Evolutionary conservation across 495 filamentous ascomycete species (phyloP).

Genomic region (Hyaloscypha finlandica): DNA sequence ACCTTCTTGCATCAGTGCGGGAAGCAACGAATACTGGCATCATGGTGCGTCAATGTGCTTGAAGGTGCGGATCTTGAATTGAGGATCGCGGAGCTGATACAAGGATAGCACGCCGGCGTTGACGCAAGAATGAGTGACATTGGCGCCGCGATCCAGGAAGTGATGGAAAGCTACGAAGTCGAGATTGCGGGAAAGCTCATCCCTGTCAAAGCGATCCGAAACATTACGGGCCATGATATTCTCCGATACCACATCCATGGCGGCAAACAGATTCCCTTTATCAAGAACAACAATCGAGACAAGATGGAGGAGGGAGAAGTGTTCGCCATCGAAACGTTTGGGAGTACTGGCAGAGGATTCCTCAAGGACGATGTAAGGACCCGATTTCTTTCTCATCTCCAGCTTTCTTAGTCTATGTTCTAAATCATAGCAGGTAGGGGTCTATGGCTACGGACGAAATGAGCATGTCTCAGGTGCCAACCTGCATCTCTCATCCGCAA

Average conservation of each 20-base stretch:
- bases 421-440: constrained; percentile 53
- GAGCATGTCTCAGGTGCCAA: constrained; percentile 64
- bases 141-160: constrained; percentile 75
- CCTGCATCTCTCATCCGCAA: constrained; percentile 72
- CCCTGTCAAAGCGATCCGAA: constrained; percentile 82
- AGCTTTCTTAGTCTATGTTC: neutral
- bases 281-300: constrained; percentile 72
- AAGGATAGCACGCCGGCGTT: constrained; percentile 68
- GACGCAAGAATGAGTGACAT: constrained; percentile 78
- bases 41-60: constrained; percentile 37
- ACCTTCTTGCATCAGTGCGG: constrained; percentile 76
- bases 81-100: neutral
- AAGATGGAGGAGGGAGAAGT: constrained; percentile 95
- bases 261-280: constrained; percentile 83
- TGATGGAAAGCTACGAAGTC: constrained; percentile 88
- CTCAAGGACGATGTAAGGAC: constrained; percentile 68
- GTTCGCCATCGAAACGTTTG: constrained; percentile 94
- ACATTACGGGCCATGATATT: constrained; percentile 88
- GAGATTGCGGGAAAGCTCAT: constrained; percentile 73
- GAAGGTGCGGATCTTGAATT: neutral
- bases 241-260: constrained; percentile 84
- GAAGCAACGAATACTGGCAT: constrained; percentile 88
- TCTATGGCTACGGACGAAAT: constrained; percentile 72
- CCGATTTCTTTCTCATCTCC: neutral
- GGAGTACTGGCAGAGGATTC: constrained; percentile 84